phyloP scores from a whole-genome alignment of 257 asterid species.

The Verbascum thapsus region DNA sequence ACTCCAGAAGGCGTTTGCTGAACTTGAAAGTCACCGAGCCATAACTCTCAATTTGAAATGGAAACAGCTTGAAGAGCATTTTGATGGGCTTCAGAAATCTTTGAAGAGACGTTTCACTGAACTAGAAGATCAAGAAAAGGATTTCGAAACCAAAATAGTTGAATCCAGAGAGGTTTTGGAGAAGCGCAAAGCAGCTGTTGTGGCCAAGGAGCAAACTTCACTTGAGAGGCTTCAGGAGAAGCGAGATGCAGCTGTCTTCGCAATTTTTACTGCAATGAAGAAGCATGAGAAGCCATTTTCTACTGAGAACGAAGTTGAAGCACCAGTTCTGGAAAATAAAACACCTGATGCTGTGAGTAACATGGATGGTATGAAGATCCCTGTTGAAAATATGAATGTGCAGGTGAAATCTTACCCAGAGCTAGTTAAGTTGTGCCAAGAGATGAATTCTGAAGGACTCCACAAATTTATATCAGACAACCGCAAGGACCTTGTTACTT shows the following conservation, averaged over 20 bases:
- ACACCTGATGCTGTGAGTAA: constrained; percentile 37
- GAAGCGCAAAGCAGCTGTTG: constrained; percentile 64
- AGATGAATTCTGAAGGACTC: constrained; percentile 80
- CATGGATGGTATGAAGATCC: constrained; percentile 35
- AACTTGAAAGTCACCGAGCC: constrained; percentile 83
- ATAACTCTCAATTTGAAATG: constrained; percentile 77
- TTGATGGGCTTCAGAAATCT: constrained; percentile 81
- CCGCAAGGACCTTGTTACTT: constrained; percentile 74
- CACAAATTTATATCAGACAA: constrained; percentile 91
- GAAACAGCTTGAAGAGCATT: constrained; percentile 90
- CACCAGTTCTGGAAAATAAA: constrained; percentile 39
- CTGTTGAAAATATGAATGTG: constrained; percentile 40
- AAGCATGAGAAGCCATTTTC: constrained; percentile 44
- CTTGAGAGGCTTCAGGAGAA: constrained; percentile 76
- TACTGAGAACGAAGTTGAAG: constrained; percentile 42
- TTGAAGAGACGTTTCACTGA: constrained; percentile 86
- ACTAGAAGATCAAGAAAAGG: constrained; percentile 83
- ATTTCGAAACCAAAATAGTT: constrained; percentile 57
- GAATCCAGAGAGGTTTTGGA: constrained; percentile 57
- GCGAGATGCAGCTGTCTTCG: constrained; percentile 80
- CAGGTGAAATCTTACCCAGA: constrained; percentile 68
- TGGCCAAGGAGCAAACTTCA: constrained; percentile 70
- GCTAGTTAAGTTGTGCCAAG: constrained; percentile 62
- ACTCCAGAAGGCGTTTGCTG: constrained; percentile 86
- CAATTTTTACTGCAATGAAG: constrained; percentile 57